Base-by-base conservation (phyloP, 441 rosid species). In the Raphanus hybrid region DNA sequence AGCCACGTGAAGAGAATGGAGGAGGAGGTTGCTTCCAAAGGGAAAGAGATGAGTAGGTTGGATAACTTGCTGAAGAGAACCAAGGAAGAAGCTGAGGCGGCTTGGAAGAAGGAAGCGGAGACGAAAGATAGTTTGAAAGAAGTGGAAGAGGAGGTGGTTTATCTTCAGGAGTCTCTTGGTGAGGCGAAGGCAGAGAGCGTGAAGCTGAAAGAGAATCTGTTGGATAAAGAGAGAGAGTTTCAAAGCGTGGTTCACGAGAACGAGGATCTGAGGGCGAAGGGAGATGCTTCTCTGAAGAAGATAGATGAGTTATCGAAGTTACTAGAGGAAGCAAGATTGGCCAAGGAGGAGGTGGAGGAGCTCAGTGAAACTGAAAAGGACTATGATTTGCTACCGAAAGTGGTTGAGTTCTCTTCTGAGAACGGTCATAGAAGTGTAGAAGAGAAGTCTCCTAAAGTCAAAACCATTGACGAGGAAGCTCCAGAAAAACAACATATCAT, bases 401-500 rank as follows among this genome's bases (percentile, higher is more conserved):
- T 55, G 27, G 60, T 55, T 18, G 60, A 55, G 60, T 55, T 55
- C 0, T 55, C 60, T 1, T 55, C 60, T 18, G 60, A 55, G 60
- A 55, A 55, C 12, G 60, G 60, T 55, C 60, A 55, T 55, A 8
- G 6, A 55, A 55, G 60, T 55, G 60, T 54, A 16, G 58, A 54
- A 7, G 58, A 54, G 58, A 54, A 54, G 23, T 54, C 58, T 15
- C 10, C 8, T 15, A 54, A 54, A 54, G 58, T 55, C 12, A 55
- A 55, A 55, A 55, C 60, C 60, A 18, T 55, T 55, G 60, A 55
- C 0, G 60, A 55, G 11, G 60, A 55, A 55, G 60, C 60, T 55
- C 12, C 60, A 55, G 12, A 55, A 0, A 12, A 55, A 18, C 12
- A 55, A 55, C 27, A 55, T 55, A 18, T 55, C 12, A 18, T 55